These are phyloP conservation scores for Moesziomyces globuligerus DNA, from an alignment of 1,284 basidiomycete genomes.

Conservation along the genomic window DNA sequence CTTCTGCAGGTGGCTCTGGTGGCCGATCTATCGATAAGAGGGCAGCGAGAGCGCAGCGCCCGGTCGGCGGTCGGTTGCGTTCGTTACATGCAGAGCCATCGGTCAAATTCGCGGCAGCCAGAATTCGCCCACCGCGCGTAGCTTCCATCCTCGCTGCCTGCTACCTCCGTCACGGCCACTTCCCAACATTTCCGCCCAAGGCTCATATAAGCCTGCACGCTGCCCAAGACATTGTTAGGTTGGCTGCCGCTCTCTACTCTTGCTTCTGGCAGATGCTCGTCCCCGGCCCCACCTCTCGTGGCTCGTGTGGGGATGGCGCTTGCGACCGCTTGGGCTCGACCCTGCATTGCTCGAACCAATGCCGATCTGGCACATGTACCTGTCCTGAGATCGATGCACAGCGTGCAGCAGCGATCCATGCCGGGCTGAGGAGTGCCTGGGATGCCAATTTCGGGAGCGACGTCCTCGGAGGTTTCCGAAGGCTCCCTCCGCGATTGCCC, in stretches of 20 bases:
- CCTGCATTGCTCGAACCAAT: background rate
- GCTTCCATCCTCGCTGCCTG: background rate
- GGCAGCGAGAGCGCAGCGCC: background rate
- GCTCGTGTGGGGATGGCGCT: background rate
- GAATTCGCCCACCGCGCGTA: background rate
- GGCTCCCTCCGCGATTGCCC: background rate
- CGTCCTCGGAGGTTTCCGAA: background rate
- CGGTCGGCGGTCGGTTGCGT: background rate
- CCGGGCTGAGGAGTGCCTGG: background rate
- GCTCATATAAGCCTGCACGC: too few relatives aligned
- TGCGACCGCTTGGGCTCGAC: background rate
- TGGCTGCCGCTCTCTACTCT: too few relatives aligned
- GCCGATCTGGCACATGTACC: background rate
- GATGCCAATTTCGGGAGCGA: background rate
- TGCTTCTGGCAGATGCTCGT: background rate
- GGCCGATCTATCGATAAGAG: conserved; percentile 19
- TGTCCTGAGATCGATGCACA: background rate
- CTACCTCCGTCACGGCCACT: conserved; percentile 20
- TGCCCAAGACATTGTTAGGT: conserved; percentile 5
- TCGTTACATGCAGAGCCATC: background rate
- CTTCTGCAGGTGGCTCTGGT: too few relatives aligned
- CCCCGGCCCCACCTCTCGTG: background rate
- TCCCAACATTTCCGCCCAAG: conserved; percentile 29
- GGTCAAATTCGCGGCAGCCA: conserved; percentile 20
- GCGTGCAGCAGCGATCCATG: background rate